These are phyloP conservation scores for Phytopythium montanum DNA, from an alignment of 352 stramenopile genomes.

Conservation along the genomic window DNA sequence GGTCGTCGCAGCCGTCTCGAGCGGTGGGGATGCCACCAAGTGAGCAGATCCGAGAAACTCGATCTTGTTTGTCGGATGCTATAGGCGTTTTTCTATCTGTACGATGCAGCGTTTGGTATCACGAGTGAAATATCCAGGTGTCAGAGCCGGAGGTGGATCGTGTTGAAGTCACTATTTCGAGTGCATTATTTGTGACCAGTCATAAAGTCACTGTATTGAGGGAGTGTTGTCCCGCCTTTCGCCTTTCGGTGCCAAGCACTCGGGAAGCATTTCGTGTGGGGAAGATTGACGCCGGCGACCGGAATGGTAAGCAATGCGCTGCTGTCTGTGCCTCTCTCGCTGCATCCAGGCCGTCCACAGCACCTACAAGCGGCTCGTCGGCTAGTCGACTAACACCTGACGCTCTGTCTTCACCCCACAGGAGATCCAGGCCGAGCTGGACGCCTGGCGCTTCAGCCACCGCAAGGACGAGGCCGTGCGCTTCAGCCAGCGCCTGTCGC, in stretches of 20 bases:
- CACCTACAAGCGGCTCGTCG: background rate
- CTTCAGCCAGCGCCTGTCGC: slow-evolving; percentile 42
- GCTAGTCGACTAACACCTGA: too few relatives aligned
- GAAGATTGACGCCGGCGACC: background rate
- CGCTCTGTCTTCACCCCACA: slow-evolving; percentile 10
- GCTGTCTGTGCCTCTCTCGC: background rate
- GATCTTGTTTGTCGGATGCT: background rate
- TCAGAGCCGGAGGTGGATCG: background rate
- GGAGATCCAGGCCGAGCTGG: slow-evolving; percentile 35
- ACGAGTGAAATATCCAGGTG: background rate
- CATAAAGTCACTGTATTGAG: background rate
- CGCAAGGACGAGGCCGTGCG: slow-evolving; percentile 41
- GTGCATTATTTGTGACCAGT: background rate
- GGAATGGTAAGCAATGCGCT: background rate
- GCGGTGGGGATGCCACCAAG: too few relatives aligned
- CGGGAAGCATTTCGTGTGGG: too few relatives aligned
- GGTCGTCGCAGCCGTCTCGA: slow-evolving; percentile 16
- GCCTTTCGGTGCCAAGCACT: background rate
- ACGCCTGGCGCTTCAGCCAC: slow-evolving; percentile 46
- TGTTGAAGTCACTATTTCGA: slow-evolving; percentile 2
- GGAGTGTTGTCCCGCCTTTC: background rate
- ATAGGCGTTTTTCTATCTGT: background rate
- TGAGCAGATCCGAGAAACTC: background rate
- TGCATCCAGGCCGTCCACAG: too few relatives aligned
- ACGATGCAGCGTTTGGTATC: background rate